Evolutionary conservation across 176 grass and related monocot species (phyloP).

Genomic region (Carex scoparia): DNA sequence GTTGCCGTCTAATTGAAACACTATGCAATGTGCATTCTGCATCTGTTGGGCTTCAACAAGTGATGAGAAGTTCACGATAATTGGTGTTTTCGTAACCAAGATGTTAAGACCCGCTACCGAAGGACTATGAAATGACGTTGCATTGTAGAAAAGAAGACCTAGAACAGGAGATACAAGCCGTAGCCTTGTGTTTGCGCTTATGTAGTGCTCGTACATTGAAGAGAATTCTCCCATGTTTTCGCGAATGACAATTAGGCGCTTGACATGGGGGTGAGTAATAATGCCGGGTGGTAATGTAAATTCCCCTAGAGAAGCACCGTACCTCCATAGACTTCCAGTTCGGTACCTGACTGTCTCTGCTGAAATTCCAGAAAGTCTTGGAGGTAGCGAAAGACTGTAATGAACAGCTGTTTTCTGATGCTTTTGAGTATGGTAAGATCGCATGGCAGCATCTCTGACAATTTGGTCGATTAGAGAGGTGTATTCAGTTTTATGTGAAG

Average conservation of each 20-base stretch:
- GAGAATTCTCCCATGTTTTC: conserved; percentile 79
- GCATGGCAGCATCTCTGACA: conserved; percentile 50
- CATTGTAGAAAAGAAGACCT: conserved; percentile 67
- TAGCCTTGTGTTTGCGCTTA: conserved; percentile 36
- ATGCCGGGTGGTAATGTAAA: conserved; percentile 58
- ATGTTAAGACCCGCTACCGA: conserved; percentile 26
- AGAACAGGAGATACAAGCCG: conserved; percentile 69
- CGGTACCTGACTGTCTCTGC: conserved; percentile 55
- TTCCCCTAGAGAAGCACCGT: conserved; percentile 50
- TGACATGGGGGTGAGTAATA: conserved; percentile 30
- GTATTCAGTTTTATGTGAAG: conserved; percentile 31
- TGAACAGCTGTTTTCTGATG: conserved; percentile 55
- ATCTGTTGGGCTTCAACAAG: conserved; percentile 30
- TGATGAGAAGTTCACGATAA: conserved; percentile 70
- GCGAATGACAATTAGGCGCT: conserved; percentile 54
- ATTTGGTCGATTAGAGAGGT: conserved; percentile 56
- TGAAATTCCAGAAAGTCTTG: conserved; percentile 37
- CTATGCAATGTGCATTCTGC: conserved; percentile 48
- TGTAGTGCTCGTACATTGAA: conserved; percentile 43
- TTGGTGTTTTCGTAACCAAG: conserved; percentile 39
- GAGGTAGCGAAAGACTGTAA: conserved; percentile 57
- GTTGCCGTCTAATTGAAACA: conserved; percentile 48
- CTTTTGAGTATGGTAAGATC: conserved; percentile 39
- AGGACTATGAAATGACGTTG: conserved; percentile 27
- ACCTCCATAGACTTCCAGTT: conserved; percentile 47